Evolutionary conservation across 164 flowering plant genomes (phyloP), one percentile per base, ranked within the genome.

Genomic region (Euptelea pleiosperma): DNA sequence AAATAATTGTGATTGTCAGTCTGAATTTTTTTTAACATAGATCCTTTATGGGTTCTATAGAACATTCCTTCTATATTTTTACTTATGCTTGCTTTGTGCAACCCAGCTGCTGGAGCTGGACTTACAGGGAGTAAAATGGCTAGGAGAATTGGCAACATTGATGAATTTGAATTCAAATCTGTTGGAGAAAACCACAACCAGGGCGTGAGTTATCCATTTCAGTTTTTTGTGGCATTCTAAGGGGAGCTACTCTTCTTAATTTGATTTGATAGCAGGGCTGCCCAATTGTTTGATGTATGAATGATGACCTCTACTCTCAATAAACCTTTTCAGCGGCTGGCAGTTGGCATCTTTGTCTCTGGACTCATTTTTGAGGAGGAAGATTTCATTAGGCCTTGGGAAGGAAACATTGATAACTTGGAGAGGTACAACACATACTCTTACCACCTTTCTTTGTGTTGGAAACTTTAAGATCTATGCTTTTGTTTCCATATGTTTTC

Each of bases 41-140:
- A 3, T 8, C 7, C 7, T 29, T 50, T 1, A 4, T 16, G 19
- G 36, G 35, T 6, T 19, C 7, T 16, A 1, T 4, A 39, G 14
- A 39, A 39, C 44, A 48, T 55, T 2, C 14, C n/a, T 64, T 64
- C 40, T 21, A 37, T 28, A 8, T 60, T 58, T 37, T 36, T 15
- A 35, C 21, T 36, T n/a, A 12, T 28, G n/a, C 41, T 46, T 56
- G 39, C 26, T 37, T 39, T 49, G 21, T 74, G 36, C 41, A 41
- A 59, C 14, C 40, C 74, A 94, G 97, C 96, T 74, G 99, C 99
- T 75, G 99, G 97, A 75, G 99, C 99, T 72, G 97, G 99, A 62
- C 99, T 94, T 71, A 75, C 91, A 2, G 97, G 99, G 26, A 82
- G 60, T 62, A 94, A 94, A 82, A 83, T 91, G 97, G 99, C 99